phyloP scores from a whole-genome alignment of 148 eudicot species.

The Rhododendron ovatum region DNA sequence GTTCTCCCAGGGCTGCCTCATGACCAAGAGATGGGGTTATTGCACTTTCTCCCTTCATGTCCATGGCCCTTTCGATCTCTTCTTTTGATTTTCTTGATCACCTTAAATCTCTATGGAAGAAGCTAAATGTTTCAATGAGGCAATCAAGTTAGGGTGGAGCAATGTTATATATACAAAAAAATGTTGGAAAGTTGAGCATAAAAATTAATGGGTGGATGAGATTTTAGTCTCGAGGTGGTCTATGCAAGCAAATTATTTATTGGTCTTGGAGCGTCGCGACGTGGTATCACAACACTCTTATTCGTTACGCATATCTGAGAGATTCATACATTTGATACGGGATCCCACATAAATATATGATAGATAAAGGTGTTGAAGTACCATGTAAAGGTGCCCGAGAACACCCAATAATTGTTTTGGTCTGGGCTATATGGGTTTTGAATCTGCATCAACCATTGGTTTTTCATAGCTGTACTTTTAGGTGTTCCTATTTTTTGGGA shows the following conservation, averaged over 20 bases:
- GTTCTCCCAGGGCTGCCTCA: slow-evolving; percentile 24
- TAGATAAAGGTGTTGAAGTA: background rate
- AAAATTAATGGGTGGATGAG: background rate
- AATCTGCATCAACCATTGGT: background rate
- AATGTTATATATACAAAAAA: background rate
- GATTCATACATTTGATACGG: too few species aligned
- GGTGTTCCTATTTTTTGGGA: background rate
- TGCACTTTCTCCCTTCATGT: slow-evolving; percentile 6
- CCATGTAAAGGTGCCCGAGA: background rate
- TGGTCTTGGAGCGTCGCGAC: background rate
- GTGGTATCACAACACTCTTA: background rate
- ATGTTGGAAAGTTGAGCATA: background rate
- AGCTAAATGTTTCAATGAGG: background rate
- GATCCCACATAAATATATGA: background rate
- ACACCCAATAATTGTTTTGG: background rate
- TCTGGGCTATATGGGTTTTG: background rate
- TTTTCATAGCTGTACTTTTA: background rate
- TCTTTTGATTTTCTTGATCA: background rate
- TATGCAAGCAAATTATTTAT: background rate
- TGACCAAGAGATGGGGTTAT: background rate
- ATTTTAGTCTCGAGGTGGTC: background rate
- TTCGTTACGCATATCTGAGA: too few species aligned
- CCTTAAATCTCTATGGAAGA: background rate
- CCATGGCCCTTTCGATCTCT: background rate
- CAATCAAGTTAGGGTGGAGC: background rate